Percentiles rank a stretch among this genome's conserved stretches.
Evolutionary conservation across 2,329 filamentous ascomycete species (phyloP).

Genomic region (Exophiala viscosa): DNA sequence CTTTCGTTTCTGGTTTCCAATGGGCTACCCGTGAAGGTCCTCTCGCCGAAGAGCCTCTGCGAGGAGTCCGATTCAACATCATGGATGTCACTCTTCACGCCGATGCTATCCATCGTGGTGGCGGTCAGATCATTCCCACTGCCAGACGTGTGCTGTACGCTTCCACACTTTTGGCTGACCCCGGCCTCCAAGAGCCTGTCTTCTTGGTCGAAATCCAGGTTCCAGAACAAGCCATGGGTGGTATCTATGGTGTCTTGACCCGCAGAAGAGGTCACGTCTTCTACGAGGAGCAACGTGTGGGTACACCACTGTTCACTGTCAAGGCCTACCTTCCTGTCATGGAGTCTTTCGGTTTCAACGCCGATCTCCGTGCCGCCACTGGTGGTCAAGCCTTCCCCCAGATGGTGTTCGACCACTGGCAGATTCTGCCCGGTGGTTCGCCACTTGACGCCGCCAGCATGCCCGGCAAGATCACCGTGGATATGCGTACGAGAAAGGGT

Average conservation of each 20-base stretch:
- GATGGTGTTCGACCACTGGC: constrained; percentile 98
- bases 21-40: constrained; percentile 98
- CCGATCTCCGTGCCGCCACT: constrained; percentile 88
- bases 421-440: constrained; percentile 89
- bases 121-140: constrained; percentile 97
- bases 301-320: constrained; percentile 99
- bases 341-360: constrained; percentile 99
- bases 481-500: constrained; percentile 99
- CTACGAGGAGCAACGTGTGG: constrained; percentile 94
- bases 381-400: constrained; percentile 98
- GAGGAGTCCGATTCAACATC: constrained; percentile 95
- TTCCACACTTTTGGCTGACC: constrained; percentile 82
- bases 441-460: constrained; percentile 78
- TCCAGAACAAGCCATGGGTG: constrained; percentile 97
- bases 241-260: constrained; percentile 99
- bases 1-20: constrained; percentile 99
- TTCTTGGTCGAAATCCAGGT: constrained; percentile 99
- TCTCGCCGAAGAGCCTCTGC: constrained; percentile 97
- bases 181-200: constrained; percentile 90
- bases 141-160: constrained; percentile 97
- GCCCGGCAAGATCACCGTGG: constrained; percentile 76
- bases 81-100: constrained; percentile 99
- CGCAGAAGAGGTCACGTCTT: constrained; percentile 98
- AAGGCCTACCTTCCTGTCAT: constrained; percentile 96
- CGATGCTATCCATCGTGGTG: constrained; percentile 99